Evolutionary conservation across 176 grass and related monocot species (phyloP).

Genomic region (Aegilops umbellulata): DNA sequence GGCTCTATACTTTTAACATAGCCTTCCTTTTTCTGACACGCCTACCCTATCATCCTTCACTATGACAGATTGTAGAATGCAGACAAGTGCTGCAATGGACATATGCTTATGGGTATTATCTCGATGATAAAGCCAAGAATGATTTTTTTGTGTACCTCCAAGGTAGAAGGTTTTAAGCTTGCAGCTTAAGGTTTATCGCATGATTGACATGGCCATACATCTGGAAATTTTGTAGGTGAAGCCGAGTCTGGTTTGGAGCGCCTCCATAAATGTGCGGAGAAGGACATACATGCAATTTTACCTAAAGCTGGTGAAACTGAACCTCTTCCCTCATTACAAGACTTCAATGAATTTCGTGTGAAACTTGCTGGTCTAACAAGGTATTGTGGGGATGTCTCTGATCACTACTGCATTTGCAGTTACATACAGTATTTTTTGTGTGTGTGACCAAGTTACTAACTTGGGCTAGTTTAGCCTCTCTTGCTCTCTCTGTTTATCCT

Average conservation of each 20-base stretch:
- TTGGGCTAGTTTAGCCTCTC: not conserved
- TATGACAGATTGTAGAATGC: conserved; percentile 83
- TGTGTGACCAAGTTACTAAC: not conserved
- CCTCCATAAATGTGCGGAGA: conserved; percentile 93
- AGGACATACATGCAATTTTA: conserved; percentile 64
- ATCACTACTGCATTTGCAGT: not conserved
- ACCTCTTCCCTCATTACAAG: conserved; percentile 10
- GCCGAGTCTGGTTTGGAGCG: conserved; percentile 95
- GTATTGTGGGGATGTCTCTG: conserved; percentile 25
- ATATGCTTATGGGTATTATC: conserved; percentile 94
- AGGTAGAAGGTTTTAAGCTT: conserved; percentile 46
- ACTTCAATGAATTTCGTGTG: conserved; percentile 63
- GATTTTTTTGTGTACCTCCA: conserved; percentile 96
- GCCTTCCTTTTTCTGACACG: not conserved
- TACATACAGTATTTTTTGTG: not conserved
- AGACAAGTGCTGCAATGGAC: conserved; percentile 94
- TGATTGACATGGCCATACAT: conserved; percentile 10
- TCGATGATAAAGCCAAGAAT: conserved; percentile 68
- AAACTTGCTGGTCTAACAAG: conserved; percentile 85
- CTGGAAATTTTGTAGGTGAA: conserved; percentile 54
- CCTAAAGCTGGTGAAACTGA: conserved; percentile 30
- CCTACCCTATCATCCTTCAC: not conserved
- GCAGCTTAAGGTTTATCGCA: not conserved
- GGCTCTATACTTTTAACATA: not conserved
- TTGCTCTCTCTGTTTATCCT: not conserved